A percentile compares a stretch with the other conserved stretches of the same genome.
These are phyloP conservation scores for Giardia muris DNA, from an alignment of 208 protist species.

Conservation along the genomic window DNA sequence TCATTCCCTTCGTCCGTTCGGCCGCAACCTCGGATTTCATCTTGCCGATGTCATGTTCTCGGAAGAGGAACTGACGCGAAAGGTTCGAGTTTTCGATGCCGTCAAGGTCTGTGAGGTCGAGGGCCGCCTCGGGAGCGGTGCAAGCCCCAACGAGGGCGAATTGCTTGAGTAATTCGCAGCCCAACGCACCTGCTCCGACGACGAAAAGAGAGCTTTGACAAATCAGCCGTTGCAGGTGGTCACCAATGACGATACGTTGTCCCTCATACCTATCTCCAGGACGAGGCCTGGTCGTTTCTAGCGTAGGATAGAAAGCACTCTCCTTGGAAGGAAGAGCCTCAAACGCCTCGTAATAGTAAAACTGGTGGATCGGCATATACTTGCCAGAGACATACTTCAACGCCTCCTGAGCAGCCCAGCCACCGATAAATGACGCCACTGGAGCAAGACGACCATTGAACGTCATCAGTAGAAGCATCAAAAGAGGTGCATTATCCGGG, in stretches of 20 bases:
- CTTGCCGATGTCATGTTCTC: slow-evolving; percentile 70
- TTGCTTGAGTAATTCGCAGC: slow-evolving; percentile 88
- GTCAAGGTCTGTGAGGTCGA: slow-evolving; percentile 96
- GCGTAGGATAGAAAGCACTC: background rate
- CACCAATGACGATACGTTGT: background rate
- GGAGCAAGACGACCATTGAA: background rate
- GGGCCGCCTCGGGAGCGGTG: background rate
- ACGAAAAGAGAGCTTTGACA: slow-evolving; percentile 53
- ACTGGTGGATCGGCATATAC: slow-evolving; percentile 54
- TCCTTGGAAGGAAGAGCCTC: slow-evolving; percentile 40
- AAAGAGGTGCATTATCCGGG: background rate
- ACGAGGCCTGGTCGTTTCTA: background rate
- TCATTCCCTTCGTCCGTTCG: slow-evolving; percentile 69
- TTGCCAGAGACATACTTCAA: slow-evolving; percentile 54
- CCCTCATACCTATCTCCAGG: slow-evolving; percentile 25
- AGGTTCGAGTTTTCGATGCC: slow-evolving; percentile 96
- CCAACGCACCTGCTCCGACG: slow-evolving; percentile 86
- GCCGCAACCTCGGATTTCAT: slow-evolving; percentile 77
- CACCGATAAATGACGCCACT: slow-evolving; percentile 23
- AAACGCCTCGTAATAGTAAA: slow-evolving; percentile 49
- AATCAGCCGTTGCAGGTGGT: background rate
- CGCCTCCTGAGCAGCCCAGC: slow-evolving; percentile 46
- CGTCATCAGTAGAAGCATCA: background rate
- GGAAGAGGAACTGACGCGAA: slow-evolving; percentile 96
- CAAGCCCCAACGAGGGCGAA: background rate